Evolutionary conservation across 768 basidiomycete species (phyloP).

Genomic region (Tephrocybe sp.): DNA sequence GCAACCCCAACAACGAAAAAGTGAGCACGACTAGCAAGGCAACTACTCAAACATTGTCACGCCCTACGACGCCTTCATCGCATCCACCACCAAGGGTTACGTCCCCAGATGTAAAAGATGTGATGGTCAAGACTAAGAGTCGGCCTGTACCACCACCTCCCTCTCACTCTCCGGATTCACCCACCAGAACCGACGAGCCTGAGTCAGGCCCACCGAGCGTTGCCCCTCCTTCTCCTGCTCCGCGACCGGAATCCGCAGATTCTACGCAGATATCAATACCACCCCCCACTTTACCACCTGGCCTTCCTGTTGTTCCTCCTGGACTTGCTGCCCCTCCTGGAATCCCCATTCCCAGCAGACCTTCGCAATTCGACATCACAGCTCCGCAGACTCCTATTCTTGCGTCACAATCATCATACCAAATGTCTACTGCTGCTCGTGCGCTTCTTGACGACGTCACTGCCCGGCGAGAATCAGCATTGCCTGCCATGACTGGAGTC

Average conservation of each 20-base stretch:
- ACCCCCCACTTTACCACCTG: conserved; percentile 40
- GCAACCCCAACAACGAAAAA: conserved; percentile 43
- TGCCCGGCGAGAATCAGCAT: conserved; percentile 63
- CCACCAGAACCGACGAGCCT: conserved; percentile 47
- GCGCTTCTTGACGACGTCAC: conserved; percentile 84
- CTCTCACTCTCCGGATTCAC: conserved; percentile 46
- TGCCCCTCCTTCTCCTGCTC: conserved; percentile 28
- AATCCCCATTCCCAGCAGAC: conserved; percentile 56
- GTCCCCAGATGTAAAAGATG: conserved; percentile 38
- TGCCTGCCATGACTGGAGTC: conserved; percentile 35
- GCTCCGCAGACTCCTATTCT: conserved; percentile 51
- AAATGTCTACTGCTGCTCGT: conserved; percentile 84
- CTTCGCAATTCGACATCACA: conserved; percentile 46
- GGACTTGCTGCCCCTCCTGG: conserved; percentile 61
- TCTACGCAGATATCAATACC: conserved; percentile 20
- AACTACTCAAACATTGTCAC: conserved; percentile 53
- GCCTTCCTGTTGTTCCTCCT: conserved; percentile 45
- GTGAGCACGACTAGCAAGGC: conserved; percentile 34
- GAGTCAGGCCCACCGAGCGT: conserved; percentile 48
- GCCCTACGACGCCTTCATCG: conserved; percentile 52
- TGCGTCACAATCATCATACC: conserved; percentile 68
- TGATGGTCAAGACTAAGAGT: conserved; percentile 41
- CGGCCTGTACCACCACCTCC: conserved; percentile 24
- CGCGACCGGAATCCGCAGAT: conserved; percentile 31
- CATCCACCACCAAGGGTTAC: conserved; percentile 39